Evolutionary conservation across 2,329 filamentous ascomycete species (phyloP).

Genomic region (Grosmannia huntii): DNA sequence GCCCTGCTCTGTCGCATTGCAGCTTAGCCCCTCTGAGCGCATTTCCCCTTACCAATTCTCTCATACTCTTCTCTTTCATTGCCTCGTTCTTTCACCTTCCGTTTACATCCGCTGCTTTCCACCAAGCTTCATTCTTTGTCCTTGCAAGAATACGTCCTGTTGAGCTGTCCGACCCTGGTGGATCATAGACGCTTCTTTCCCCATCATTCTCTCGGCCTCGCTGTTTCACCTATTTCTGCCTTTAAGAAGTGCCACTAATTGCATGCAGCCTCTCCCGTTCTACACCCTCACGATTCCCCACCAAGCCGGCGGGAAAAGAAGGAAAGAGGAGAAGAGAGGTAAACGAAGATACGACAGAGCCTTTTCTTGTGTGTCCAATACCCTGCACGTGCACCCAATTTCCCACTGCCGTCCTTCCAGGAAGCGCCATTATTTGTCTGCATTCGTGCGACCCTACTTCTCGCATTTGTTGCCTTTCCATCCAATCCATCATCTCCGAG

Average conservation of each 20-base stretch:
- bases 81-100: not conserved
- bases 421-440: not conserved
- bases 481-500: constrained; percentile 3
- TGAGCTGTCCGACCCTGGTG: not conserved
- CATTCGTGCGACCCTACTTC: not conserved
- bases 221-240: not conserved
- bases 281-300: not conserved
- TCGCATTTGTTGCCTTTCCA: not conserved
- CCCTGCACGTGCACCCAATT: not conserved
- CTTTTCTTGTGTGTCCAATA: not conserved
- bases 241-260: not conserved
- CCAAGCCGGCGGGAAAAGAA: not conserved
- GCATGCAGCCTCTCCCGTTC: not conserved
- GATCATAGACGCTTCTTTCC: not conserved
- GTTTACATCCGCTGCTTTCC: not conserved
- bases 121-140: not conserved
- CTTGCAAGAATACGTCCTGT: too few relatives aligned
- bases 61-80: not conserved
- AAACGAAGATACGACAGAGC: not conserved
- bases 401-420: not conserved
- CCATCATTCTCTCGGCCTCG: not conserved
- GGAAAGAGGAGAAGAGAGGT: not conserved
- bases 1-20: not conserved
- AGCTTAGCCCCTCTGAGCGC: not conserved
- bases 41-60: not conserved